A percentile compares a stretch with the other conserved stretches of the same genome.
Conservation (phyloP, 805 yeast genomes). For the Cephaloascus fragrans region DNA sequence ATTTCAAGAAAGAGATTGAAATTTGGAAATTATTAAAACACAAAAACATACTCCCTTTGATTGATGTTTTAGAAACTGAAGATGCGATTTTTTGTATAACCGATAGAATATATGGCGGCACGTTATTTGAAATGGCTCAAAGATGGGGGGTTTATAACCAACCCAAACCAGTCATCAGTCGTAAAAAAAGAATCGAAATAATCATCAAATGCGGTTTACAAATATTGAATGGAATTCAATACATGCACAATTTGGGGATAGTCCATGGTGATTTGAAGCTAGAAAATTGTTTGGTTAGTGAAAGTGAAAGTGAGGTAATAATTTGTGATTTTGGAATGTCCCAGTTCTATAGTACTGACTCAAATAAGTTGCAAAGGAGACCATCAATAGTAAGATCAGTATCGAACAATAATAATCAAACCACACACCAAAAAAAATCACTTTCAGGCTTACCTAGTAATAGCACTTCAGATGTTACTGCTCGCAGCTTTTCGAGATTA, state of each 20-base stretch:
- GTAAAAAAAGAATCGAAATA: constrained; percentile 16
- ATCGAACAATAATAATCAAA: constrained; percentile 12
- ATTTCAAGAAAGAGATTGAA: constrained; percentile 60
- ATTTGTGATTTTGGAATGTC: constrained; percentile 91
- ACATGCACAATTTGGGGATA: constrained; percentile 48
- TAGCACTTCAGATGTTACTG: constrained; percentile 14
- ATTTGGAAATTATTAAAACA: constrained; percentile 71
- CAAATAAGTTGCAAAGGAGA: constrained; percentile 7
- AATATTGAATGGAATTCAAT: constrained; percentile 47
- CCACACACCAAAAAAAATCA: constrained; percentile 12
- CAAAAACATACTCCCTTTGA: constrained; percentile 51
- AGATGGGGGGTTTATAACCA: constrained; percentile 47
- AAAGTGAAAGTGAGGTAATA: constrained; percentile 28
- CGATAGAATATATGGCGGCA: constrained; percentile 61
- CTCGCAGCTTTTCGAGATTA: too few relatives aligned
- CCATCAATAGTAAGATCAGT: constrained; percentile 21
- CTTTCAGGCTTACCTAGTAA: constrained; percentile 22
- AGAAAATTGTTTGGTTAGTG: constrained; percentile 66
- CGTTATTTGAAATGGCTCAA: constrained; percentile 66
- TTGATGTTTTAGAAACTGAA: constrained; percentile 51
- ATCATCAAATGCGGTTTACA: constrained; percentile 37
- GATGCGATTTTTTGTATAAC: constrained; percentile 65
- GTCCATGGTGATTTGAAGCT: constrained; percentile 81
- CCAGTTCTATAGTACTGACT: constrained; percentile 6
- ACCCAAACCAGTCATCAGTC: constrained; percentile 13